Percentiles rank a stretch among this genome's conserved stretches.
Evolutionary conservation across 495 filamentous ascomycete genomes (phyloP).

Genomic region (Melanomma pulvis-pyrius): DNA sequence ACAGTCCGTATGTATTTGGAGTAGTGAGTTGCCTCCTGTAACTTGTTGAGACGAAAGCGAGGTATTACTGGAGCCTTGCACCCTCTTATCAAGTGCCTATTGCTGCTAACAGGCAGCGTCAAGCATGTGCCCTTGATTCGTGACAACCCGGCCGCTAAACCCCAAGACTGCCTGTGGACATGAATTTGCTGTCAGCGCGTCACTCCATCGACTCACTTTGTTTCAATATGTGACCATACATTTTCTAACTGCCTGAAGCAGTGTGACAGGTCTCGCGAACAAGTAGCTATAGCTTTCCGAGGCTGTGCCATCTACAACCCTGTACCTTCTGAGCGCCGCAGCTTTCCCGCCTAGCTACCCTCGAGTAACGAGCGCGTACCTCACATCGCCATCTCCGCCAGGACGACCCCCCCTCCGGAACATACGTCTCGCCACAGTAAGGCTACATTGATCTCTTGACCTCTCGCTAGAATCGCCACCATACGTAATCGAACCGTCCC

Average conservation of each 20-base stretch:
- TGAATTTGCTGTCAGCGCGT: conserved; percentile 34
- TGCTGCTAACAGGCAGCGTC: conserved; percentile 17
- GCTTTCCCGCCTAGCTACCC: neutral
- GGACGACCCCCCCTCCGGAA: neutral
- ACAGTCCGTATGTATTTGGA: neutral
- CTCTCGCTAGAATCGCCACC: neutral
- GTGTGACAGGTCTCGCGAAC: conserved; percentile 6
- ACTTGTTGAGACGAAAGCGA: conserved; percentile 12
- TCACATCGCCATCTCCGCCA: conserved; percentile 1
- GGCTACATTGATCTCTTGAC: neutral
- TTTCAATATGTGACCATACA: conserved; percentile 38
- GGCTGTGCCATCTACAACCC: neutral
- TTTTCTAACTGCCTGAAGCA: conserved; percentile 35
- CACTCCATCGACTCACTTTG: conserved; percentile 27
- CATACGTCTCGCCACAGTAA: neutral
- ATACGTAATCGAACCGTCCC: neutral
- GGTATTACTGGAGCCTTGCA: conserved; percentile 23
- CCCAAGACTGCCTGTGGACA: conserved; percentile 14
- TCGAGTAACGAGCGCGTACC: neutral
- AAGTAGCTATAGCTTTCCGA: neutral
- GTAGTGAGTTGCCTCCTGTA: conserved; percentile 3
- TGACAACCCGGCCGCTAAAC: conserved; percentile 6
- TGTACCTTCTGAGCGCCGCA: conserved; percentile 14
- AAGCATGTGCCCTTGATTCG: conserved; percentile 19
- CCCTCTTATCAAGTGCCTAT: conserved; percentile 29